Conservation (phyloP, 2,329 filamentous ascomycete species). For the Claviceps sorghi region DNA sequence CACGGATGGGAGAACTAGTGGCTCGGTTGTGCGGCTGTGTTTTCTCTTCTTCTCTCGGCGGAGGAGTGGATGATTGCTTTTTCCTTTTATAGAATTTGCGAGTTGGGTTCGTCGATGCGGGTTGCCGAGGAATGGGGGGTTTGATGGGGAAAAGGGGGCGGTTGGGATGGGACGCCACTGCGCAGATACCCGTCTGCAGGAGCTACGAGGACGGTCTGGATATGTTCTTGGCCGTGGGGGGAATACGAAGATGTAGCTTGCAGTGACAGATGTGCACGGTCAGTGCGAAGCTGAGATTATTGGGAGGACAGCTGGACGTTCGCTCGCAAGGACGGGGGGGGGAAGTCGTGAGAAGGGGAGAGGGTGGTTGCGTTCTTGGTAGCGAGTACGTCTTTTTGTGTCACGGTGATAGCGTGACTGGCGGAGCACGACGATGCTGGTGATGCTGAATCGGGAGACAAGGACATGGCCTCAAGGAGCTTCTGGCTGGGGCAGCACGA, state of each 20-base stretch:
- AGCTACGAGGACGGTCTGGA: background rate
- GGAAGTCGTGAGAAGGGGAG: background rate
- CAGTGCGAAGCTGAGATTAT: background rate
- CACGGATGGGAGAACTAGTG: background rate
- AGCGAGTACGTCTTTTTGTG: conserved; percentile 1
- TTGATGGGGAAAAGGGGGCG: too few species aligned
- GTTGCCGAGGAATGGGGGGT: background rate
- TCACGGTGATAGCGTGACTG: conserved; percentile 3
- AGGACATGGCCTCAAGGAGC: background rate
- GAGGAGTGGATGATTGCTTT: background rate
- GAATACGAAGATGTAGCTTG: background rate
- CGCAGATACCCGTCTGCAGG: background rate
- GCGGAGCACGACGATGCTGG: conserved; percentile 2
- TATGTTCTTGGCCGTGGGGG: background rate
- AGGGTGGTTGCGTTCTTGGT: background rate
- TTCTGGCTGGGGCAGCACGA: conserved; percentile 1
- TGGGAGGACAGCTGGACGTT: background rate
- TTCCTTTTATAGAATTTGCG: background rate
- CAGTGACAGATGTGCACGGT: background rate
- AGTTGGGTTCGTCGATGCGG: background rate
- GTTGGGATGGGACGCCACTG: background rate
- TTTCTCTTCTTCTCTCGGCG: background rate
- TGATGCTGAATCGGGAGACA: conserved; percentile 1
- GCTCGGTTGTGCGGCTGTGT: background rate
- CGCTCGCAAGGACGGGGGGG: background rate